A percentile compares a stretch with the other conserved stretches of the same genome.
phyloP scores from a whole-genome alignment of 2,329 filamentous ascomycete genomes.

The Pyrenophora seminiperda region DNA sequence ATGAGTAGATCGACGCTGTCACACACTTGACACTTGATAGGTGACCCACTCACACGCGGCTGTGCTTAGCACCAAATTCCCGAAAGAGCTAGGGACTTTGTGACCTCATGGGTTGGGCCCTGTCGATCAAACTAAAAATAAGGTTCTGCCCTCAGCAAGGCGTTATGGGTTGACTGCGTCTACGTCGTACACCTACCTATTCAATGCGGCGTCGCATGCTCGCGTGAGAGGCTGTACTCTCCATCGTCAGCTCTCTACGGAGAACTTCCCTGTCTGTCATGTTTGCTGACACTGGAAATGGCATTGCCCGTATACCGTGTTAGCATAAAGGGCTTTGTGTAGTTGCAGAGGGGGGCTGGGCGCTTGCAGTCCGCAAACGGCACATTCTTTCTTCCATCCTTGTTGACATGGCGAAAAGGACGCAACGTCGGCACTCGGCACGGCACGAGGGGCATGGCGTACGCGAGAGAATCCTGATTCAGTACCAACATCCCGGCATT shows the following conservation, averaged over 20 bases:
- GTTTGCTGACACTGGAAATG: constrained; percentile 5
- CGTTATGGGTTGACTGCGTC: neutral
- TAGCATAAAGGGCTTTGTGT: constrained; percentile 2
- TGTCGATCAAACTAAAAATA: constrained; percentile 17
- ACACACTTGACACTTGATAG: too few species aligned
- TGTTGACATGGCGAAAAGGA: constrained; percentile 2
- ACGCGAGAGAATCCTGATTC: constrained; percentile 6
- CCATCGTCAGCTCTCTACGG: neutral
- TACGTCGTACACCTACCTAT: constrained; percentile 1
- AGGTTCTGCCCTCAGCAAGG: too few species aligned
- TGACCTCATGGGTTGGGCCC: constrained; percentile 25
- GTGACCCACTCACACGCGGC: constrained; percentile 18
- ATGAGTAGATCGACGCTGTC: constrained; percentile 14
- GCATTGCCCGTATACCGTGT: neutral
- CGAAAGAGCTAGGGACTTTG: constrained; percentile 16
- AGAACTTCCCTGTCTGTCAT: neutral
- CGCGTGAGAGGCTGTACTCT: neutral
- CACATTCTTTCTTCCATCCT: neutral
- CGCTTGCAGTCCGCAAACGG: too few species aligned
- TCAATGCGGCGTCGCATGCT: constrained; percentile 8
- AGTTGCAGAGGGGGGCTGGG: neutral
- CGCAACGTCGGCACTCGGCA: constrained; percentile 6
- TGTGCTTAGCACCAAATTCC: constrained; percentile 15
- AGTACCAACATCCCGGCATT: constrained; percentile 2
- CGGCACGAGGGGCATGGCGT: neutral